Base-by-base conservation (phyloP, 1,139 yeast genomes). In the Candida dubliniensis region DNA sequence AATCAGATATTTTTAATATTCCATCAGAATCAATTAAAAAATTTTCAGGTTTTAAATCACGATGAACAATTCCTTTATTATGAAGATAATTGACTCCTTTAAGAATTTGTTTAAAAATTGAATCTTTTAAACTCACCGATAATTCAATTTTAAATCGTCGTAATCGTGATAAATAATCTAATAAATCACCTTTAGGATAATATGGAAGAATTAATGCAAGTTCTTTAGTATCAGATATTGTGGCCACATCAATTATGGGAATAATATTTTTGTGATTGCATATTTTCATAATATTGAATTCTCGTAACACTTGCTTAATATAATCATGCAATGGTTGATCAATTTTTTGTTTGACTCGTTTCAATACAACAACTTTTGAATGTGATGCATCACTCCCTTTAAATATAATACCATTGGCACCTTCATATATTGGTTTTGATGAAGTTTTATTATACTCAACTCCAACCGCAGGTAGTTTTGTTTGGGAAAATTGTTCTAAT, bases 1-100 rank as follows among this genome's bases (percentile, higher is more conserved):
- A 79, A 56, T 79, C 84, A 18, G 74, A 65, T 34, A 77, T 65
- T 44, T 75, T 74, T 13, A 79, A 59, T 2, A 60, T 58, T 0
- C 84, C 84, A 9, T 61, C 54, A 7, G 56, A 57, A 51, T 73
- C 81, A 34, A 79, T 68, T 30, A 79, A 55, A 31, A 74, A 66
- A 53, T 79, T 79, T 51, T 79, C 84, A 1, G 83, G 83, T 53
- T 79, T 79, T 38, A 79, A 59, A 52, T 79, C 84, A 12, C 83
- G 59, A 55, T 79, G 84, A 4, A 67, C 74, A 4, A 79, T 69
- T 13, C 62, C 59, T 23, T 66, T 59, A 6, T 59, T 47, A 54
- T 79, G 84, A 31, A 79, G 57, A 49, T 59, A 75, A 35, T 66
- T 61, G 7, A 78, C 76, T 0, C 78, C 82, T 40, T 64, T 63